Evolutionary conservation across 1,284 basidiomycete species (phyloP).

Genomic region (Boletellus deceptivus): DNA sequence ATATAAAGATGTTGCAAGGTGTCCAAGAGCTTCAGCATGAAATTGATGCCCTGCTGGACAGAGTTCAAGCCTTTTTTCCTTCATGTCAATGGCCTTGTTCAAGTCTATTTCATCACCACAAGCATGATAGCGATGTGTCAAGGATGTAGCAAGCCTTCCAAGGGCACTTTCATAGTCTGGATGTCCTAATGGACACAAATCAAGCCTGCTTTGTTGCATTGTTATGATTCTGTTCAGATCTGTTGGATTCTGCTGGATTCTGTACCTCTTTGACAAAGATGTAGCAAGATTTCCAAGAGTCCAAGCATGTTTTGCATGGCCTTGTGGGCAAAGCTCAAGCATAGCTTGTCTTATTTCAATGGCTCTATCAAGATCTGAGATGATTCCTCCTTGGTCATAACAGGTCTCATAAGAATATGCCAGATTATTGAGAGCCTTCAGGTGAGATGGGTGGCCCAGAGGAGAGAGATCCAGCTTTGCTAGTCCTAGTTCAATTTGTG

Average conservation of each 20-base stretch:
- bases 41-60: not conserved
- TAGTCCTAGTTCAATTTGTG: too few species aligned
- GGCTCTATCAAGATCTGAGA: too few species aligned
- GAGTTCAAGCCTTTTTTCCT: not conserved
- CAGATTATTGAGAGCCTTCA: too few species aligned
- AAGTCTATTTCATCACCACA: not conserved
- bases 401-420: too few species aligned
- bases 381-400: too few species aligned
- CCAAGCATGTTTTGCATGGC: not conserved
- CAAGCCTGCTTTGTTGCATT: not conserved
- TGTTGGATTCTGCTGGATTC: not conserved
- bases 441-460: too few species aligned
- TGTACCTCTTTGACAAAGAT: not conserved
- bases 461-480: too few species aligned
- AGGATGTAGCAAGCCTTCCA: not conserved
- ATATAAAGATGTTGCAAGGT: not conserved
- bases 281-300: not conserved
- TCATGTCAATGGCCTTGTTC: not conserved
- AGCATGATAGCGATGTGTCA: not conserved
- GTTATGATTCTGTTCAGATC: not conserved
- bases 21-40: not conserved
- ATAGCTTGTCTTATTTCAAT: too few species aligned
- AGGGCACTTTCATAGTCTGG: not conserved
- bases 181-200: not conserved
- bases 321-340: not conserved